Evolutionary conservation across 2,329 filamentous ascomycete species (phyloP), one percentile per base, ranked within the genome.

Genomic region (Colletotrichum brevisporum): DNA sequence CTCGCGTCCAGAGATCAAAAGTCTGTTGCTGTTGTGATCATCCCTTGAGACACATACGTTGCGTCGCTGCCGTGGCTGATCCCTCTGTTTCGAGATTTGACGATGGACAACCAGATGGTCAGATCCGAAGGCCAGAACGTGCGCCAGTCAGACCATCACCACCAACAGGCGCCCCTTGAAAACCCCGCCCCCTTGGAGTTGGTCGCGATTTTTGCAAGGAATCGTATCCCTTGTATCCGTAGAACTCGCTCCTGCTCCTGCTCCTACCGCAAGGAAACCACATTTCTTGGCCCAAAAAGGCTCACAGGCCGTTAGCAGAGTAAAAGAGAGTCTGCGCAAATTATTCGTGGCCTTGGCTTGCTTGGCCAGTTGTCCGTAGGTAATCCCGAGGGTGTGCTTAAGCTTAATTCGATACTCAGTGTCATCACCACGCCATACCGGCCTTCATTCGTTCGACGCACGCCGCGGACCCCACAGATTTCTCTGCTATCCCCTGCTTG

Each of bases 401-500:
- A 69, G 67, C 67, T 69, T 69, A 69, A 67, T 69, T 69, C 67
- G 67, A 66, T 60, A 50, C 67, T 67, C 55, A 55, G 45, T 69
- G 56, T 61, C 56, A 69, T 65, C 63, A 69, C 54, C 55, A 57
- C 55, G 67, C 63, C 67, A 62, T 52, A 27, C 54, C 55, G 56
- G 47, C 6, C 67, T 55, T 62, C 43, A 69, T 69, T 69, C 67
- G 67, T 62, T 67, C 55, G 57, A 67, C 18, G 26, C 31, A 39
- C 45, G 43, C 63, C 31, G 18, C 16, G 15, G 15, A 50, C 36
- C 41, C 67, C 63, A 67, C 63, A 39, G 16, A 10, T n/a, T 31
- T n/a, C 16, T 41, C 18, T 59, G 36, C 13, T 36, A 63, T 50
- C 48, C 54, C 65, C 54, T 65, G 48, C 54, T 59, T 43, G 41